Percentiles rank a stretch among this genome's conserved stretches.
Conservation (phyloP, 2,329 filamentous ascomycete genomes). For the Davidsoniella eucalypti region DNA sequence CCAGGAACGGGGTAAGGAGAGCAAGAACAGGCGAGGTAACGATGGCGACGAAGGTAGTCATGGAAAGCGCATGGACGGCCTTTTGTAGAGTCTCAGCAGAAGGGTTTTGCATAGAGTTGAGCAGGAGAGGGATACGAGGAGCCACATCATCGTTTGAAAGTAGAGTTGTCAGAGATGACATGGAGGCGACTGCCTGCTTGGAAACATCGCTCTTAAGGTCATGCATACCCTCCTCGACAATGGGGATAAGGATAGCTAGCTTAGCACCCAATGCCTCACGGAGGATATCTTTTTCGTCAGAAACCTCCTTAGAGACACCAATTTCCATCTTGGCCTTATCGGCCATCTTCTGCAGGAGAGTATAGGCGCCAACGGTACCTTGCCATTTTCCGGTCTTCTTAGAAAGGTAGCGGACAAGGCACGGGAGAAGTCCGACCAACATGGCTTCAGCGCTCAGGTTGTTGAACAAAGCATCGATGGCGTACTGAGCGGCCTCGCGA, state of each 20-base stretch:
- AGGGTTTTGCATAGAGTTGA: slow-evolving; percentile 91
- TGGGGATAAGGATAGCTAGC: slow-evolving; percentile 72
- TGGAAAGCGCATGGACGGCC: slow-evolving; percentile 88
- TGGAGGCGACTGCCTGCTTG: slow-evolving; percentile 83
- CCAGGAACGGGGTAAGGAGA: slow-evolving; percentile 82
- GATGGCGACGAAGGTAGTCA: slow-evolving; percentile 95
- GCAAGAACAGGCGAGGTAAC: slow-evolving; percentile 93
- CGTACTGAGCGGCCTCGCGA: slow-evolving; percentile 84
- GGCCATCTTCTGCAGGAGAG: slow-evolving; percentile 80
- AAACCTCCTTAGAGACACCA: slow-evolving; percentile 64
- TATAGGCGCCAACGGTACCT: slow-evolving; percentile 73
- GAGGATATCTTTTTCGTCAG: slow-evolving; percentile 73
- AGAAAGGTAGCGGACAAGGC: slow-evolving; percentile 56
- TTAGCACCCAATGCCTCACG: slow-evolving; percentile 80
- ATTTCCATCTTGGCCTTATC: slow-evolving; percentile 81
- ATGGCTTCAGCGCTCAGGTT: slow-evolving; percentile 68
- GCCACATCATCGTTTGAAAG: slow-evolving; percentile 95
- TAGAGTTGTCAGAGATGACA: slow-evolving; percentile 77
- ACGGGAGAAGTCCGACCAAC: slow-evolving; percentile 65
- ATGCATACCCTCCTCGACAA: slow-evolving; percentile 89
- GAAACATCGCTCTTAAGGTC: slow-evolving; percentile 79
- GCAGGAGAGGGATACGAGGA: slow-evolving; percentile 75
- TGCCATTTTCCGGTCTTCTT: slow-evolving; percentile 94
- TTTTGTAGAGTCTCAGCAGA: slow-evolving; percentile 79
- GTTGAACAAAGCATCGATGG: slow-evolving; percentile 72